Conservation (phyloP, 2,329 filamentous ascomycete genomes). For the Alternaria burnsii region DNA sequence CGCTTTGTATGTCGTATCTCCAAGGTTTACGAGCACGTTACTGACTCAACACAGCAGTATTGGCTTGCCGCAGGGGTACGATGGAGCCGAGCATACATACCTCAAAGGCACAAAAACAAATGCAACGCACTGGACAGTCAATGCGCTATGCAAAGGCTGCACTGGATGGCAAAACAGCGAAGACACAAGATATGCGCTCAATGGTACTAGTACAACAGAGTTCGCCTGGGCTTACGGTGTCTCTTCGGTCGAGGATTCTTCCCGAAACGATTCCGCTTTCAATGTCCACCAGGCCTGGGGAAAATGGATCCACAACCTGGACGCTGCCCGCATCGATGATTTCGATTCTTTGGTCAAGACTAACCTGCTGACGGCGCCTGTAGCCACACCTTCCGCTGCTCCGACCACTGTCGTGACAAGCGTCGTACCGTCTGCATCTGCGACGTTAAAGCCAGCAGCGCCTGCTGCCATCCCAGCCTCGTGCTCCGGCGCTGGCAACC, state of each 20-base stretch:
- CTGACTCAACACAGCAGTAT: conserved; percentile 38
- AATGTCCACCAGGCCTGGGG: conserved; percentile 42
- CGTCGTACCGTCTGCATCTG: conserved; percentile 23
- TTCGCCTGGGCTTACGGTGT: conserved; percentile 46
- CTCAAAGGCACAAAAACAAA: conserved; percentile 44
- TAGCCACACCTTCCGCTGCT: conserved; percentile 25
- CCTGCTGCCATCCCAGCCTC: conserved; percentile 40
- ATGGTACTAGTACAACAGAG: conserved; percentile 36
- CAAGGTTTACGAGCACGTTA: not conserved
- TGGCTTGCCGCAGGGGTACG: conserved; percentile 38
- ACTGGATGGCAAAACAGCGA: conserved; percentile 43
- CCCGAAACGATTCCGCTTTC: conserved; percentile 44
- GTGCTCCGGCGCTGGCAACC: conserved; percentile 40
- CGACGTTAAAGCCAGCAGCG: conserved; percentile 25
- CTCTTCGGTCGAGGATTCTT: conserved; percentile 37
- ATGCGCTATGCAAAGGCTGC: conserved; percentile 42
- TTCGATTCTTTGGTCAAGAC: conserved; percentile 42
- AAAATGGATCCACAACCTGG: conserved; percentile 46
- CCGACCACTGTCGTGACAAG: conserved; percentile 36
- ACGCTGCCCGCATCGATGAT: conserved; percentile 41
- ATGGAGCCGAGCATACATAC: conserved; percentile 37
- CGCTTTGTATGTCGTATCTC: conserved; percentile 36
- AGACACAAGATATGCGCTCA: conserved; percentile 36
- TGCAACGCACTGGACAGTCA: conserved; percentile 45
- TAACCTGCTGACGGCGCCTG: conserved; percentile 41